Evolutionary conservation across 2,329 filamentous ascomycete genomes (phyloP).

Genomic region (Arthrobotrys musiformis): DNA sequence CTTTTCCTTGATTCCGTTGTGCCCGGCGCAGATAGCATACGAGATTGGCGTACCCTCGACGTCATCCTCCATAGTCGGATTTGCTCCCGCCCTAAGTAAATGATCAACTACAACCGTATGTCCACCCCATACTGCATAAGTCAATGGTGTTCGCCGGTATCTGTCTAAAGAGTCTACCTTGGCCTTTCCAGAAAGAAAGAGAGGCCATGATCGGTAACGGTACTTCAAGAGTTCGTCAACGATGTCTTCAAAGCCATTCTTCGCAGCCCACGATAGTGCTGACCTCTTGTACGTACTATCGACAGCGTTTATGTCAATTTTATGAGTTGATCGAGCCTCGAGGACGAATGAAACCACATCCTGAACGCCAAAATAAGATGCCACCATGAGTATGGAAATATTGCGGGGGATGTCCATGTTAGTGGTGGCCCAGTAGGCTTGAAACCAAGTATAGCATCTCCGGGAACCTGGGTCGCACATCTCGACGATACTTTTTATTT

Average conservation of each 20-base stretch:
- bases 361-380: neutral
- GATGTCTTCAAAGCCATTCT: neutral
- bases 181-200: neutral
- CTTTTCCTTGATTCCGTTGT: neutral
- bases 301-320: neutral
- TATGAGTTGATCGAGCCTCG: neutral
- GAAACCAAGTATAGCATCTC: neutral
- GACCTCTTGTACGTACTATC: conserved; percentile 15
- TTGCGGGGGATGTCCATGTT: neutral
- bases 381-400: neutral
- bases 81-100: neutral
- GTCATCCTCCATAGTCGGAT: neutral
- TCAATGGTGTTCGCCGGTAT: neutral
- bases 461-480: neutral
- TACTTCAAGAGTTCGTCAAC: neutral
- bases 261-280: conserved; percentile 43
- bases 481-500: neutral
- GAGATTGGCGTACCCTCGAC: neutral
- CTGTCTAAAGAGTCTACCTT: neutral
- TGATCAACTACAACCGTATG: neutral
- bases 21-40: neutral
- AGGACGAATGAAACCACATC: neutral
- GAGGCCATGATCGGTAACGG: too few species aligned
- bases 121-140: neutral
- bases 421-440: neutral